A percentile compares a stretch with the other conserved stretches of the same genome.
Conservation (phyloP, 2,329 filamentous ascomycete species). For the Plenodomus biglobosus region DNA sequence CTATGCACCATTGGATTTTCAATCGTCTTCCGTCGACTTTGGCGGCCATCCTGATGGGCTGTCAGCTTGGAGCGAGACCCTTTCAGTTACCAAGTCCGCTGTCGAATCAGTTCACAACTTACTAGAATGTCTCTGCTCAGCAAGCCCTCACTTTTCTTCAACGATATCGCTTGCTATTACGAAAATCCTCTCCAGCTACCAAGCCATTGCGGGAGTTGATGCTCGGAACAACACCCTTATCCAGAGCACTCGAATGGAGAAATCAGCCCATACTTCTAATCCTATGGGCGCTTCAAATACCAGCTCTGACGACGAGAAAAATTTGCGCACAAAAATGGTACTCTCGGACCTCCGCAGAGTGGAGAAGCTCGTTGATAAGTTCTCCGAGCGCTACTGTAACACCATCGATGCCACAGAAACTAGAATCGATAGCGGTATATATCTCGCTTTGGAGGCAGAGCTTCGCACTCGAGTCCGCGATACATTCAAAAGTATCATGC, state of each 20-base stretch:
- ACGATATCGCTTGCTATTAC: conserved; percentile 39
- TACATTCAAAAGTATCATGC: conserved; percentile 43
- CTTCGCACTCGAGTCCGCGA: conserved; percentile 41
- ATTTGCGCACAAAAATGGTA: conserved; percentile 36
- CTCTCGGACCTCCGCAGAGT: conserved; percentile 39
- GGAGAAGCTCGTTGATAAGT: conserved; percentile 44
- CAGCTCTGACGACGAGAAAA: conserved; percentile 34
- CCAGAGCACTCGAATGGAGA: conserved; percentile 31
- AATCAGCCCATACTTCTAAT: conserved; percentile 30
- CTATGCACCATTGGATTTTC: conserved; percentile 33
- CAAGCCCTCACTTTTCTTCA: conserved; percentile 42
- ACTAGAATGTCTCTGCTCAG: conserved; percentile 38
- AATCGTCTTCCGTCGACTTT: conserved; percentile 29
- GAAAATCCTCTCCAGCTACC: conserved; percentile 43
- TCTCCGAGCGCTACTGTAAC: conserved; percentile 41
- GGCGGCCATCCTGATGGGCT: conserved; percentile 26
- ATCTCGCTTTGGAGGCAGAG: conserved; percentile 33
- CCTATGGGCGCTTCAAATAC: conserved; percentile 27
- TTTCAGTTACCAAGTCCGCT: conserved; percentile 38
- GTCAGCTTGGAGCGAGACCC: conserved; percentile 35
- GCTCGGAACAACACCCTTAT: conserved; percentile 17
- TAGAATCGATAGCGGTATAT: conserved; percentile 35
- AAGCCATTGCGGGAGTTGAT: conserved; percentile 35
- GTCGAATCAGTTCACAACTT: conserved; percentile 39
- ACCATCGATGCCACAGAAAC: conserved; percentile 21